Evolutionary conservation across 225 moss, liverwort and hornwort genomes (phyloP), one percentile per base, ranked within the genome.

Genomic region (Bryoerythrophyllum caledonicum): DNA sequence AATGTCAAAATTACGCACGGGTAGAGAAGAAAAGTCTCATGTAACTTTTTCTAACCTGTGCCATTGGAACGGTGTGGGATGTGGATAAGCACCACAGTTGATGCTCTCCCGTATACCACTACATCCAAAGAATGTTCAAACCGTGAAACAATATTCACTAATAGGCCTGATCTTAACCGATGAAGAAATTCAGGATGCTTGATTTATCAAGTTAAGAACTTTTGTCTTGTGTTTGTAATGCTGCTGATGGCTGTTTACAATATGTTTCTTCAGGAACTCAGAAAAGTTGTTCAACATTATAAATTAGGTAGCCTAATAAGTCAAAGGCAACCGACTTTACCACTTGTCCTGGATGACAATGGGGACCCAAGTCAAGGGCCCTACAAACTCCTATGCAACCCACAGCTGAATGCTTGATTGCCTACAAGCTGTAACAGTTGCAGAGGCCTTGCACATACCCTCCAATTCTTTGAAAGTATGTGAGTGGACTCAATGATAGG

Each of bases 21-120:
- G 67, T 63, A 46, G 49, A 63, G 57, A 68, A 68, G 83, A 80
- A 80, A 83, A 80, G 79, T 83, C 83, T 83, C 16, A 48, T 24
- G 30, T 60, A 58, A 44, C 25, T 28, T 24, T n/a, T 59, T 60
- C 53, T 8, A 69, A 46, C 34, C 53, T 53, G 8, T 23, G 10
- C 49, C 19, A 43, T 54, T 76, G 52, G 46, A 34, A 44, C 35
- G 64, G 24, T 43, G 59, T 13, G 12, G 25, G 71, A 62, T 79
- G 10, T 35, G 76, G 83, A 76, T 80, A 57, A 80, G 56, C 54
- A 12, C 49, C 37, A 10, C 10, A 30, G 9, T 10, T 38, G n/a
- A 69, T 40, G 52, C 40, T 70, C 25, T n/a, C 15, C 25, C 37
- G 27, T 30, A 21, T 24, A 63, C 52, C 32, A 23, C 44, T 10